Evolutionary conservation across 106 monocot genomes (phyloP), one percentile per base, ranked within the genome.

Genomic region (Acanthochlamys bracteata): DNA sequence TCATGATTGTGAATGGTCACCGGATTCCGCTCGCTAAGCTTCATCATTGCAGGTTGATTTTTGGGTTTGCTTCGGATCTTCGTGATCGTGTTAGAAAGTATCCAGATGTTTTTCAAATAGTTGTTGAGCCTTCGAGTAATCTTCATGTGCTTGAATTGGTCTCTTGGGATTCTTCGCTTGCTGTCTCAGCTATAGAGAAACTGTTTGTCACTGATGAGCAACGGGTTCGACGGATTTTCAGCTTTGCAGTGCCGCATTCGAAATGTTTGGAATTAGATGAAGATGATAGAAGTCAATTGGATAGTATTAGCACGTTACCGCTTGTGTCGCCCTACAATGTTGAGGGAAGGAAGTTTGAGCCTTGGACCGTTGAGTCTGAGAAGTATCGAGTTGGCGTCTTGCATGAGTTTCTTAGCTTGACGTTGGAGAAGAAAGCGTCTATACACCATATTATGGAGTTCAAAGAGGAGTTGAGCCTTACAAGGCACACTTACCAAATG

Each of bases 361-460:
- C 67, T 42, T 99, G 92, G 98, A 63, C 88, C 19, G 57, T 86
- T 46, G 88, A 92, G 45, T 85, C 98, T 3, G 98, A 98, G 81
- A 98, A 98, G 74, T 92, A 92, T 49, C 53, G 92, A 62, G 88
- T 98, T 17, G 96, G 96, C 3, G 24, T 98, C 16, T 61, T 91
- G 19, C 92, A 98, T 40, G 96, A 98, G 69, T 88, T 98, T 63
- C 42, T 98, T 57, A 86, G 82, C 74, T 69, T 98, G 75, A 92
- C 92, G 10, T 33, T 88, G 63, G 88, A 98, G 81, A 92, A 89
- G 79, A 74, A 88, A 65, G 96, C 96, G 7, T 82, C 73, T 45
- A 98, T 98, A 17, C 96, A 98, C 56, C 88, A 98, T 71, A 77
- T 88, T 21, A 84, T 98, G 68, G 96, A 98, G 80, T 98, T 98